Evolutionary conservation across 805 yeast genomes (phyloP).

Genomic region (Novakomyces olei): DNA sequence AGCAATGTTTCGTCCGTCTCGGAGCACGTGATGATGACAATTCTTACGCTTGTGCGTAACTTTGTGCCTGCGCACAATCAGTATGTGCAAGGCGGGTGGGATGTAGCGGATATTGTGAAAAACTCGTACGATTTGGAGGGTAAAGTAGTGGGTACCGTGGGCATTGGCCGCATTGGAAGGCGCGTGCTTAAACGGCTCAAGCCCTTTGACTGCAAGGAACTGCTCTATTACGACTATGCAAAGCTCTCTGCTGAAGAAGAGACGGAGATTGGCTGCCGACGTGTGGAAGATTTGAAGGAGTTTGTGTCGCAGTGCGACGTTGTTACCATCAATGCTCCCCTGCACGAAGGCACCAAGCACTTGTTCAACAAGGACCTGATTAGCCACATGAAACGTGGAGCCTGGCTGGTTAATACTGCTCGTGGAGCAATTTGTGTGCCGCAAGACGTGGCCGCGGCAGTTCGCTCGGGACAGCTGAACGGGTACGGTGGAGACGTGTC

Average conservation of each 20-base stretch:
- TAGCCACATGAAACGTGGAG: slow-evolving; percentile 49
- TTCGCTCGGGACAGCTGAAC: slow-evolving; percentile 40
- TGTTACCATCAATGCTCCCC: slow-evolving; percentile 57
- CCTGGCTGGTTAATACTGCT: slow-evolving; percentile 58
- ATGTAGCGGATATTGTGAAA: slow-evolving; percentile 55
- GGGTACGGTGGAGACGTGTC: slow-evolving; percentile 80
- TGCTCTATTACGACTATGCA: slow-evolving; percentile 57
- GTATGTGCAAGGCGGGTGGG: slow-evolving; percentile 41
- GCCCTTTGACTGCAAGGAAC: slow-evolving; percentile 53
- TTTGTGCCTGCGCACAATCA: slow-evolving; percentile 61
- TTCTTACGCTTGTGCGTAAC: slow-evolving; percentile 46
- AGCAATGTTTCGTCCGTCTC: slow-evolving; percentile 64
- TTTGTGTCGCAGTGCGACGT: slow-evolving; percentile 46
- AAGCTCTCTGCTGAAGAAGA: slow-evolving; percentile 37
- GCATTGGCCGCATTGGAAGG: slow-evolving; percentile 65
- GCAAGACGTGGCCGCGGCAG: slow-evolving; percentile 55
- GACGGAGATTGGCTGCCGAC: slow-evolving; percentile 41
- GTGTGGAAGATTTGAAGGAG: slow-evolving; percentile 29
- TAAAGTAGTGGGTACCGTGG: slow-evolving; percentile 58
- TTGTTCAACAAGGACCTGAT: slow-evolving; percentile 43
- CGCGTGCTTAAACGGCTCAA: slow-evolving; percentile 48
- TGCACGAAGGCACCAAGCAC: slow-evolving; percentile 48
- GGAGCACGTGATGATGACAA: slow-evolving; percentile 58
- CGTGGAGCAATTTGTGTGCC: slow-evolving; percentile 61
- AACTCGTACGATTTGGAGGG: slow-evolving; percentile 55